These are phyloP conservation scores for Paramyrothecium roridum DNA, from an alignment of 2,329 filamentous ascomycete species.

Conservation along the genomic window DNA sequence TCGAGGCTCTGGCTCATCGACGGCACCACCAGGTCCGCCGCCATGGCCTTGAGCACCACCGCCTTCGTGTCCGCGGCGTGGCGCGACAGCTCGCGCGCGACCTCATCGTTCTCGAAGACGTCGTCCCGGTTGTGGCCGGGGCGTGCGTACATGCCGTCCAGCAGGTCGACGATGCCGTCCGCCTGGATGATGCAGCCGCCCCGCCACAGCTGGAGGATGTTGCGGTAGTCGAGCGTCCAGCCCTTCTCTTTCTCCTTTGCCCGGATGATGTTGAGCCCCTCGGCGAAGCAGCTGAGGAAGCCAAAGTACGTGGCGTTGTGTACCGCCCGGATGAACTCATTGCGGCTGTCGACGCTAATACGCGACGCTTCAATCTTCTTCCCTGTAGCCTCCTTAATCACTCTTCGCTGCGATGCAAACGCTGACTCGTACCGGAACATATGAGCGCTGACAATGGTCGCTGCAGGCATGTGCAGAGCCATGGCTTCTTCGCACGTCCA, in stretches of 20 bases:
- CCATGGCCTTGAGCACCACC: constrained; percentile 50
- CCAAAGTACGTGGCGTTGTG: constrained; percentile 59
- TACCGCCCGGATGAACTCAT: constrained; percentile 53
- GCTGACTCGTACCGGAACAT: constrained; percentile 62
- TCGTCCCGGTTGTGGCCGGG: background rate
- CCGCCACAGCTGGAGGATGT: constrained; percentile 61
- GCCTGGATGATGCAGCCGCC: constrained; percentile 70
- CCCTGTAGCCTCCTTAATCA: constrained; percentile 29
- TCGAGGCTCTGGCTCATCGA: constrained; percentile 61
- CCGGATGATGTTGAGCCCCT: constrained; percentile 64
- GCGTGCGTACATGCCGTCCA: constrained; percentile 39
- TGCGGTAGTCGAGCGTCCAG: constrained; percentile 54
- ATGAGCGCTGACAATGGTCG: constrained; percentile 62
- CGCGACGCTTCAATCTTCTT: constrained; percentile 33
- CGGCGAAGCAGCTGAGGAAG: constrained; percentile 60
- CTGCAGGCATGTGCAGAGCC: constrained; percentile 57
- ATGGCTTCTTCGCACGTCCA: constrained; percentile 65
- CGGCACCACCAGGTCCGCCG: constrained; percentile 58
- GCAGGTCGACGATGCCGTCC: constrained; percentile 60
- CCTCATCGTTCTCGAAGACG: constrained; percentile 26
- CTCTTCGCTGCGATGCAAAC: constrained; percentile 52
- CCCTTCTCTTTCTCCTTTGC: constrained; percentile 53
- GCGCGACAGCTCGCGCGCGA: constrained; percentile 51
- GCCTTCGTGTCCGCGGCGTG: constrained; percentile 50
- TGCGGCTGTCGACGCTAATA: constrained; percentile 29